Evolutionary conservation across 495 filamentous ascomycete species (phyloP).

Genomic region (Chaetomidium leptoderma): DNA sequence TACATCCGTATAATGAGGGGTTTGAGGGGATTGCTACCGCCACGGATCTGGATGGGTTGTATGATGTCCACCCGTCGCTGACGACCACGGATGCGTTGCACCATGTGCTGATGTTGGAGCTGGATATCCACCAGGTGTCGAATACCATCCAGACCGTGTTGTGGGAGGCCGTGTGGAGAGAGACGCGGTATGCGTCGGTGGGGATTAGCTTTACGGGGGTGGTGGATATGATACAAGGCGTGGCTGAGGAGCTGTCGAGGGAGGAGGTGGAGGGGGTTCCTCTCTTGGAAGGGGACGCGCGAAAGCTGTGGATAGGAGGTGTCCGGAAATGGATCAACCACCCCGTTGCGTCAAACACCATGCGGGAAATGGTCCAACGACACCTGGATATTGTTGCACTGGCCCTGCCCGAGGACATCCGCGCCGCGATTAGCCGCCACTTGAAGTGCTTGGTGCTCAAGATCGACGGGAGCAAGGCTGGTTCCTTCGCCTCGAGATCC

Average conservation of each 20-base stretch:
- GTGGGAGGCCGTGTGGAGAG: constrained; percentile 22
- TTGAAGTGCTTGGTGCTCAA: constrained; percentile 14
- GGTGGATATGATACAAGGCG: neutral
- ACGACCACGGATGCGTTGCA: constrained; percentile 23
- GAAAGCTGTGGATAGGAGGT: constrained; percentile 11
- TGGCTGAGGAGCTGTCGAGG: neutral
- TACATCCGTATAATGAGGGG: constrained; percentile 21
- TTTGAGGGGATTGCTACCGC: constrained; percentile 8
- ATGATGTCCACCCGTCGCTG: constrained; percentile 23
- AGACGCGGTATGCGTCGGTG: constrained; percentile 19
- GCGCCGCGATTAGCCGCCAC: constrained; percentile 3
- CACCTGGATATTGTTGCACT: constrained; percentile 20
- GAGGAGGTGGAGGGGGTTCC: neutral
- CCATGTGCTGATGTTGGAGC: constrained; percentile 17
- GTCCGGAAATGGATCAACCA: constrained; percentile 11
- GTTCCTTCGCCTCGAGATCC: neutral
- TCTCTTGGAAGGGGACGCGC: neutral
- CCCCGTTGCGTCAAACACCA: constrained; percentile 11
- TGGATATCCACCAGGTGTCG: constrained; percentile 11
- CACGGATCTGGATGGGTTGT: constrained; percentile 20
- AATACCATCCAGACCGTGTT: constrained; percentile 14
- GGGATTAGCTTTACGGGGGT: constrained; percentile 12
- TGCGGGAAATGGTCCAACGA: constrained; percentile 19
- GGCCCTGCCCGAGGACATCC: constrained; percentile 11
- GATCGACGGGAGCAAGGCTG: constrained; percentile 3